phyloP scores from a whole-genome alignment of 2,329 filamentous ascomycete species.

The Aureobasidium sp. region DNA sequence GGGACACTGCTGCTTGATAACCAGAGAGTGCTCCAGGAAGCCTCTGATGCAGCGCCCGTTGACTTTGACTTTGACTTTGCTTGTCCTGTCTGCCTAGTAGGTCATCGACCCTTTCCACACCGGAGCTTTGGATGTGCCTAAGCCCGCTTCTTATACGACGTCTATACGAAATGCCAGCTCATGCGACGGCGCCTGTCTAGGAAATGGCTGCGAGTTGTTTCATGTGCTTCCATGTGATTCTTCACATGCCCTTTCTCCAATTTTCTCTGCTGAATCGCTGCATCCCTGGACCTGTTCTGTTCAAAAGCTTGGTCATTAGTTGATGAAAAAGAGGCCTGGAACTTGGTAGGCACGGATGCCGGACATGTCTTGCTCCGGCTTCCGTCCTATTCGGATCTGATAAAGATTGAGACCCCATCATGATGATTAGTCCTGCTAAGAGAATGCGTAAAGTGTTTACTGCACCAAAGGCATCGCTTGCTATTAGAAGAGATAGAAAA shows the following conservation, averaged over 20 bases:
- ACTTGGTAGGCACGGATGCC: no score
- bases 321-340: no score
- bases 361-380: no score
- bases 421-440: no score
- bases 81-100: neutral
- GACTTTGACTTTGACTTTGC: constrained; percentile 1
- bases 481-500: no score
- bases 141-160: neutral
- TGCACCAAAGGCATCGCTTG: no score
- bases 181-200: neutral
- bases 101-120: neutral
- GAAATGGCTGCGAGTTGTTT: neutral
- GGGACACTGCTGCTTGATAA: no score
- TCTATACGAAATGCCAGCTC: neutral
- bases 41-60: constrained; percentile 2
- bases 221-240: neutral
- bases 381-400: no score
- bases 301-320: neutral
- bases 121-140: constrained; percentile 1
- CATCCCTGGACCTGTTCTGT: no score
- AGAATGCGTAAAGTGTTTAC: no score
- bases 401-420: no score
- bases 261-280: no score
- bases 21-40: neutral
- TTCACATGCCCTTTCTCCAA: neutral